Evolutionary conservation across 345 rosid species (phyloP), one percentile per base, ranked within the genome.

Genomic region (Salix suchowensis): DNA sequence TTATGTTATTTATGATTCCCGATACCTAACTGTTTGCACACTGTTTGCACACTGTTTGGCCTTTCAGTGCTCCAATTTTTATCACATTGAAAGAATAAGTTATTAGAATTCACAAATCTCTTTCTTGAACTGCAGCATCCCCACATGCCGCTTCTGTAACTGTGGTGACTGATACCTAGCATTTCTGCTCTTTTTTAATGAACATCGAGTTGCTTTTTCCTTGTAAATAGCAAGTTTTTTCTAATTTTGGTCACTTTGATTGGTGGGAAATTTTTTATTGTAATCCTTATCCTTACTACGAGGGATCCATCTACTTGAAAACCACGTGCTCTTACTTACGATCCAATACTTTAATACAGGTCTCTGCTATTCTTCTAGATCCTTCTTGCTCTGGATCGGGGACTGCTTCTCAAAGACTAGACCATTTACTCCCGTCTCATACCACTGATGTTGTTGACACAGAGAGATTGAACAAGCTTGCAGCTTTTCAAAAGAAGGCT

Each of bases 301-400:
- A 44, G 50, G 50, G 16, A 3, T 24, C 72, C 5, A 30, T 2
- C 23, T 13, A 15, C 37, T 65, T 36, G 42, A 24, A 4, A 12
- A 5, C 26, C 30, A 70, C 30, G 19, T 34, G 30, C 55, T 42
- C 64, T 68, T 40, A 1, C 76, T 72, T 13, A 75, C 48, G 50
- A 46, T 58, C 32, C 70, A 69, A 46, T 77, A 54, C 34, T 1
- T 37, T 54, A 23, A 75, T 30, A 74, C 87, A 93, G 97, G 87
- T 93, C 79, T 85, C 82, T 44, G 96, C 92, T 52, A 93, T 95
- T 86, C 92, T 95, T 76, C 82, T 95, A 79, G 97, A 95, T 82
- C 98, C 98, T 67, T 95, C 97, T 71, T 95, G 98, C 82, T 95
- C 97, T 36, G 98, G 97, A 77, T 93, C 98, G 0, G 97, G 98